A percentile compares a stretch with the other conserved stretches of the same genome.
Conservation (phyloP, 805 yeast species). For the Saitoella complicata region DNA sequence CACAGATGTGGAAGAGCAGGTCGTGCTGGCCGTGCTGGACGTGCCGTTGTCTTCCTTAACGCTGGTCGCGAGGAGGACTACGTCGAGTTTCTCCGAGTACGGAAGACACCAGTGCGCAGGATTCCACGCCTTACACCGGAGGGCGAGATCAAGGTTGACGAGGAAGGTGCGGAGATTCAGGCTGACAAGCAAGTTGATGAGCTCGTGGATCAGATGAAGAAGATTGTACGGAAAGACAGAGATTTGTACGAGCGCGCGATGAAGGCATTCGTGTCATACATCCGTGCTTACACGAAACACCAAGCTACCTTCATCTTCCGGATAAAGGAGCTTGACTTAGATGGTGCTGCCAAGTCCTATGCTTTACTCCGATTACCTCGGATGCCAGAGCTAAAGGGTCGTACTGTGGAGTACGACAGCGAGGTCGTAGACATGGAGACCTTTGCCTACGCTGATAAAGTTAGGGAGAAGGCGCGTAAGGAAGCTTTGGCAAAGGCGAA, state of each 20-base stretch:
- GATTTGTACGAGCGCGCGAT: conserved; percentile 67
- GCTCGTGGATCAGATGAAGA: conserved; percentile 16
- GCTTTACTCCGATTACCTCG: conserved; percentile 74
- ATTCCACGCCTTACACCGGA: conserved; percentile 20
- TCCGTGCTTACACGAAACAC: conserved; percentile 76
- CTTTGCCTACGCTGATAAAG: not conserved
- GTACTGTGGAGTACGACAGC: conserved; percentile 11
- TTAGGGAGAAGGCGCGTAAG: conserved; percentile 1
- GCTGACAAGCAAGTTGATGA: conserved; percentile 11
- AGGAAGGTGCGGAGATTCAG: conserved; percentile 2
- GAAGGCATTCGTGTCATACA: conserved; percentile 64
- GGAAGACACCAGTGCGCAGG: conserved; percentile 38
- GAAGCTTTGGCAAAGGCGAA: not conserved
- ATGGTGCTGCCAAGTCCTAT: conserved; percentile 56
- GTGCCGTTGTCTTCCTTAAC: conserved; percentile 57
- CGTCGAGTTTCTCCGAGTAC: conserved; percentile 62
- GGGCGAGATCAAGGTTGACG: conserved; percentile 1
- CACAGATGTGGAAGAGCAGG: conserved; percentile 96
- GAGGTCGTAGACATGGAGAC: not conserved
- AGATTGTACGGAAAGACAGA: conserved; percentile 58
- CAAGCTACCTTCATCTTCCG: conserved; percentile 78
- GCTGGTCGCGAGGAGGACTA: conserved; percentile 69
- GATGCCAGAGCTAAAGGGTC: conserved; percentile 74
- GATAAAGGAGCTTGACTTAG: conserved; percentile 49
- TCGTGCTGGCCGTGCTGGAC: conserved; percentile 72